phyloP scores from a whole-genome alignment of 352 stramenopile genomes.

The Globisporangium ultimum region DNA sequence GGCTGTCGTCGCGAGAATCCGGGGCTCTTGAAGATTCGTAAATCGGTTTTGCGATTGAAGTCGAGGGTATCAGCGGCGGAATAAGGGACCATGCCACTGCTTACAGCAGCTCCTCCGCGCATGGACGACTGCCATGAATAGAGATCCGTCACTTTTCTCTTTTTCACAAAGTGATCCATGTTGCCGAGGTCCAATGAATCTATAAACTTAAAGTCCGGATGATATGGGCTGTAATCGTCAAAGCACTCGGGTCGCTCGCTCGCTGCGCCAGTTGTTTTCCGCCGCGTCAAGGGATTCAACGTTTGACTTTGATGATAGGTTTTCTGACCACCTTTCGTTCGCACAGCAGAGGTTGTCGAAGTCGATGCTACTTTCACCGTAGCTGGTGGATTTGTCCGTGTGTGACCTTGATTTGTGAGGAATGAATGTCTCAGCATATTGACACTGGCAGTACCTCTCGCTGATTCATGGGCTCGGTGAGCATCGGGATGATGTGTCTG shows the following conservation, averaged over 20 bases:
- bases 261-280: slow-evolving; percentile 1
- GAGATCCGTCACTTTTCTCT: neutral
- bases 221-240: slow-evolving; percentile 79
- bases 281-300: slow-evolving; percentile 9
- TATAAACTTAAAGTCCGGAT: slow-evolving; percentile 48
- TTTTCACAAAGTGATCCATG: slow-evolving; percentile 20
- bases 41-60: slow-evolving; percentile 36
- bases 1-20: slow-evolving; percentile 43
- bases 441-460: neutral
- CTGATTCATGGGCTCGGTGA: too few species aligned
- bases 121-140: neutral
- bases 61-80: neutral
- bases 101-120: neutral
- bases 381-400: neutral
- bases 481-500: neutral
- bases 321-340: neutral
- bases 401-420: neutral
- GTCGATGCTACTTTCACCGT: slow-evolving; percentile 1
- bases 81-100: neutral
- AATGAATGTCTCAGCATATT: neutral
- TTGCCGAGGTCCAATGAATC: slow-evolving; percentile 35
- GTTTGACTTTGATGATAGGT: neutral
- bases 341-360: neutral
- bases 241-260: slow-evolving; percentile 49
- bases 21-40: slow-evolving; percentile 83